Evolutionary conservation across 441 rosid genomes (phyloP), one percentile per base, ranked within the genome.

Genomic region (Adansonia gregorii): DNA sequence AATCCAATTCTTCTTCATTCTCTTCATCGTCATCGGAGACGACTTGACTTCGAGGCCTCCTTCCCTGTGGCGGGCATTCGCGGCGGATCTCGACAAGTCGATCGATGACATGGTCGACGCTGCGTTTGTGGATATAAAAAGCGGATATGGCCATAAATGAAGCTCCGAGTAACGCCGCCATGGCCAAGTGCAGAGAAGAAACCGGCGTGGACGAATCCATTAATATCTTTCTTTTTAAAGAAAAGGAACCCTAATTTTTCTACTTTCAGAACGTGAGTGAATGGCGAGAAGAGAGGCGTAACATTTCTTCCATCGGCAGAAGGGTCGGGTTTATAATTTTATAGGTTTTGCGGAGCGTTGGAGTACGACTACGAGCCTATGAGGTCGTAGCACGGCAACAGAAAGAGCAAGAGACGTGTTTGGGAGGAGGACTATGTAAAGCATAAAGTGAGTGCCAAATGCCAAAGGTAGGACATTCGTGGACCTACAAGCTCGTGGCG

Each of bases 101-200:
- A 74, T 90, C 88, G 74, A 90, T 90, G 74, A 90, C 84, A 68
- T 87, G 87, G 48, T 89, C 89, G 54, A 90, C 91, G 75, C 87
- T 79, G 77, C 90, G 92, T 76, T 87, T 87, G 88, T 89, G 91
- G 78, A 89, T 79, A 80, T 74, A 86, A 76, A 87, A 90, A 4
- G 92, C 89, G 27, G 92, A 90, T 64, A 90, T 76, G 64, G 91
- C 92, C 87, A 90, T 88, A 17, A 90, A 72, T 1, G 94, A 90
- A 70, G 94, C 94, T 31, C 94, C 94, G 12, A 90, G 85, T 24
- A 90, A 83, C 60, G 94, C 94, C 80, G 94, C 94, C 91, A 89
- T 81, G 79, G 88, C 91, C 9, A 90, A 80, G 15, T 90, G 94
- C n/a, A 87, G 58, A 24, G 86, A 77, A 22, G 83, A 51, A 15